A percentile compares a stretch with the other conserved stretches of the same genome.
These are phyloP conservation scores for Colletotrichum siamense DNA, from an alignment of 2,329 filamentous ascomycete species.

Conservation along the genomic window DNA sequence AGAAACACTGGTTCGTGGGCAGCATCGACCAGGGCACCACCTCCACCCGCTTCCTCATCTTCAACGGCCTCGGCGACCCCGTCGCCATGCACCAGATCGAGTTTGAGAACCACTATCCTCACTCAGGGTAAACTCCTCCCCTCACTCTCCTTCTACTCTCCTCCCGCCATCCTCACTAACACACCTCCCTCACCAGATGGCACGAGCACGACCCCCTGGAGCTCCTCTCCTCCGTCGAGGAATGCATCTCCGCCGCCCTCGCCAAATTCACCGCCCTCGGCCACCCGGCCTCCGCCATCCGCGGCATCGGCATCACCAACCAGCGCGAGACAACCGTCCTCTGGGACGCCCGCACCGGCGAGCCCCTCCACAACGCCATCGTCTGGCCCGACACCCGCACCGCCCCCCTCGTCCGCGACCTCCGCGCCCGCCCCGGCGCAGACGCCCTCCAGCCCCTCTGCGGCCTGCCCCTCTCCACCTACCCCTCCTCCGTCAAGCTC, in stretches of 20 bases:
- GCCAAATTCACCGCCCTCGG: slow-evolving; percentile 75
- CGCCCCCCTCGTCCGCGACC: slow-evolving; percentile 72
- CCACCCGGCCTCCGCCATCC: slow-evolving; percentile 71
- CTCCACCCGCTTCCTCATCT: slow-evolving; percentile 88
- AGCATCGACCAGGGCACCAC: slow-evolving; percentile 93
- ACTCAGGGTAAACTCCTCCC: slow-evolving; percentile 72
- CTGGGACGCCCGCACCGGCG: slow-evolving; percentile 82
- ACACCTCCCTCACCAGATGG: slow-evolving; percentile 63
- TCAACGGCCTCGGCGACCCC: slow-evolving; percentile 78
- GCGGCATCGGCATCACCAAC: slow-evolving; percentile 84
- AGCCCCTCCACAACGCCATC: slow-evolving; percentile 83
- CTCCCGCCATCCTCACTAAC: not conserved
- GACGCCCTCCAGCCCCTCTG: slow-evolving; percentile 74
- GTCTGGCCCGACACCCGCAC: slow-evolving; percentile 92
- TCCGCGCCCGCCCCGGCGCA: slow-evolving; percentile 71
- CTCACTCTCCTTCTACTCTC: not conserved
- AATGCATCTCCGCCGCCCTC: slow-evolving; percentile 80
- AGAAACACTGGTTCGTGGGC: slow-evolving; percentile 72
- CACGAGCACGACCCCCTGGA: slow-evolving; percentile 87
- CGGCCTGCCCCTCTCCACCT: slow-evolving; percentile 85
- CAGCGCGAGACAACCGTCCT: slow-evolving; percentile 88
- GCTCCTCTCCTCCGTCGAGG: slow-evolving; percentile 75
- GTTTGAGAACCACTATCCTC: slow-evolving; percentile 83
- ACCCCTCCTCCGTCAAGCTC: slow-evolving; percentile 86
- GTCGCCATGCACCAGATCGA: slow-evolving; percentile 87